Evolutionary conservation across 345 rosid species (phyloP), one percentile per base, ranked within the genome.

Genomic region (Eucalyptus cloeziana): DNA sequence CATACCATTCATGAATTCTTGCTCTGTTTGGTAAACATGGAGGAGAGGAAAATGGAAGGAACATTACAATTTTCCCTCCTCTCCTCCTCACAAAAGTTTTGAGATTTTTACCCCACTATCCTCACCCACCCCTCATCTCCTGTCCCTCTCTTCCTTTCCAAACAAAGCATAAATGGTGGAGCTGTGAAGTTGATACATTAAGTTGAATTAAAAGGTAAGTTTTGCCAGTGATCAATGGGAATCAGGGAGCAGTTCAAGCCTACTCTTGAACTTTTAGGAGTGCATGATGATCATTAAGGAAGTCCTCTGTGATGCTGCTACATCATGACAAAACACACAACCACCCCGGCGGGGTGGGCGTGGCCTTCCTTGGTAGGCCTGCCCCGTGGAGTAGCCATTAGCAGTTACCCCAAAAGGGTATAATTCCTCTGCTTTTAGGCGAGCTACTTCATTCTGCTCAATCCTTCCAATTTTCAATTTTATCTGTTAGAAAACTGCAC

Each of bases 261-360:
- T 67, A 67, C 79, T 7, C 37, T 67, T 67, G 79, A 31, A 67
- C 21, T n/a, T 67, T 67, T 67, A 31, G 22, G 40, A 67, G 79
- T 67, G 40, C 2, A 0, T 58, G 67, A 58, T 67, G 11, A 31
- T 15, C 40, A n/a, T 37, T 67, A 15, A 67, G 76, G 3, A n/a
- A 67, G 33, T 67, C 40, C 21, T 64, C 21, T 3, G 1, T 7
- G 37, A 64, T 64, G n/a, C 30, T 5, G n/a, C 64, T 58, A 58
- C 64, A 9, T 25, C 6, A 25, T 10, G 12, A 58, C 64, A 50
- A 50, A 50, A 14, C 6, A 49, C 52, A 50, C 52, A 50, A 14
- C 51, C 51, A 17, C 52, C 51, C 51, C 17, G 1, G 3, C 2
- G 3, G 52, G 52, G 52, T 0, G 0, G 3, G 52, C 17, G 2